Conservation (phyloP, 208 protist genomes). For the Crithidia mellificae region DNA sequence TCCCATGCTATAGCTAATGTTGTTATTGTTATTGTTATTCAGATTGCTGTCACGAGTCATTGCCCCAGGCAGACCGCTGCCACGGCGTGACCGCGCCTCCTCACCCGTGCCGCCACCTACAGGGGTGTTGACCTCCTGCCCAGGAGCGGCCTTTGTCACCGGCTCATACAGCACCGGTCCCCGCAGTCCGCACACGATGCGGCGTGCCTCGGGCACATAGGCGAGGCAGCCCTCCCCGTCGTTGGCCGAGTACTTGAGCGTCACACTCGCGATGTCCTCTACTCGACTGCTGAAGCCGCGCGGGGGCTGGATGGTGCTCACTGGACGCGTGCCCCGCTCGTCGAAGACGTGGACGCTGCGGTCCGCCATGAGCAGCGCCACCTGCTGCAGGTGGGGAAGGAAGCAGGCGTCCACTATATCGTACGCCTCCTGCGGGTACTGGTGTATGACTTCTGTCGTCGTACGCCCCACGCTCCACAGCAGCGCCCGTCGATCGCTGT, state of each 20-base stretch:
- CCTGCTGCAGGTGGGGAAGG: slow-evolving; percentile 41
- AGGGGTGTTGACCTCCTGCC: not conserved
- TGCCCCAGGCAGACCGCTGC: not conserved
- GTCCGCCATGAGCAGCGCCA: slow-evolving; percentile 68
- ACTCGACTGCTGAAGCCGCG: slow-evolving; percentile 40
- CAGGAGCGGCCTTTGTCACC: not conserved
- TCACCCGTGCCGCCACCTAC: not conserved
- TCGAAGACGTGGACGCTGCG: slow-evolving; percentile 80
- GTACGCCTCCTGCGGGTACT: slow-evolving; percentile 77
- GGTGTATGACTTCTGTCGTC: slow-evolving; percentile 59
- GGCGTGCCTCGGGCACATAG: slow-evolving; percentile 47
- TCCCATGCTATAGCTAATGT: too few species aligned
- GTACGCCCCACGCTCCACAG: slow-evolving; percentile 76
- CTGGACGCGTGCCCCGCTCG: slow-evolving; percentile 53
- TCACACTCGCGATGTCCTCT: slow-evolving; percentile 66
- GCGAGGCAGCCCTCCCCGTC: slow-evolving; percentile 73
- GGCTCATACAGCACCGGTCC: slow-evolving; percentile 71
- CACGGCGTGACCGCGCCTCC: not conserved
- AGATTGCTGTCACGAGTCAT: too few species aligned
- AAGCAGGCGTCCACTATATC: slow-evolving; percentile 75
- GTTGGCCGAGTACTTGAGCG: slow-evolving; percentile 52
- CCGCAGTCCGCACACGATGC: slow-evolving; percentile 70
- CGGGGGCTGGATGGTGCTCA: slow-evolving; percentile 54
- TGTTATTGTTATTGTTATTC: not conserved
- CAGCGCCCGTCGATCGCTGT: slow-evolving; percentile 73